Conservation (phyloP, 2,329 filamentous ascomycete genomes). For the Thermoascus crustaceus region DNA sequence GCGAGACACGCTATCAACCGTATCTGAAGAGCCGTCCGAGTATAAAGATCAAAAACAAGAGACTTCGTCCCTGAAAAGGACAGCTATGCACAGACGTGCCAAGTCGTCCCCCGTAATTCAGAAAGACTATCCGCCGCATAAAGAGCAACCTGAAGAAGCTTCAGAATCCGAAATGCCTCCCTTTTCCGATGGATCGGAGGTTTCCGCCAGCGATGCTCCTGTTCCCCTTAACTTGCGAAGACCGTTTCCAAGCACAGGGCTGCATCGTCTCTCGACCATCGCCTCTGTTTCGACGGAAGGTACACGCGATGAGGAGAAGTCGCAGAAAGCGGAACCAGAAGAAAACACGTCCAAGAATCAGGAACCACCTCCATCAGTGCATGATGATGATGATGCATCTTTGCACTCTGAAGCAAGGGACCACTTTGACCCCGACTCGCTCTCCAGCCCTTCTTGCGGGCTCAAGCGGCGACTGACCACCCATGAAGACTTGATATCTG, state of each 20-base stretch:
- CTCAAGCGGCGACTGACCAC: conserved; percentile 74
- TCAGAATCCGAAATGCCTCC: conserved; percentile 21
- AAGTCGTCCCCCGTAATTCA: conserved; percentile 10
- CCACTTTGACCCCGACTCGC: conserved; percentile 36
- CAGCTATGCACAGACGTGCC: conserved; percentile 13
- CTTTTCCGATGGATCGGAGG: conserved; percentile 30
- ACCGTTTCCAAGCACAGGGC: conserved; percentile 46
- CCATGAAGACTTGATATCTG: conserved; percentile 88
- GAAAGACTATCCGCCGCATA: conserved; percentile 13
- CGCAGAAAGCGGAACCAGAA: conserved; percentile 11
- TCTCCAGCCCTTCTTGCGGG: conserved; percentile 38
- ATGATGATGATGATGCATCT: conserved; percentile 9
- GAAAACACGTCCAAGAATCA: conserved; percentile 20
- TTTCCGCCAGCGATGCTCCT: conserved; percentile 29
- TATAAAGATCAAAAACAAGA: conserved; percentile 7
- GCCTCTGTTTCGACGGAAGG: conserved; percentile 48
- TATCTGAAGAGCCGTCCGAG: conserved; percentile 1
- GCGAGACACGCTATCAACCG: background rate
- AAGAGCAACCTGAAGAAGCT: conserved; percentile 18
- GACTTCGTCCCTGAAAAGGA: conserved; percentile 17
- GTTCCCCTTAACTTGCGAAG: conserved; percentile 35
- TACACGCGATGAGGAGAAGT: conserved; percentile 18
- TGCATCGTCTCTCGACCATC: conserved; percentile 49
- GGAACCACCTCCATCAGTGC: conserved; percentile 2
- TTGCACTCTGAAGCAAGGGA: conserved; percentile 37